phyloP scores from a whole-genome alignment of 169 alveolate species.

The Babesia ovata region DNA sequence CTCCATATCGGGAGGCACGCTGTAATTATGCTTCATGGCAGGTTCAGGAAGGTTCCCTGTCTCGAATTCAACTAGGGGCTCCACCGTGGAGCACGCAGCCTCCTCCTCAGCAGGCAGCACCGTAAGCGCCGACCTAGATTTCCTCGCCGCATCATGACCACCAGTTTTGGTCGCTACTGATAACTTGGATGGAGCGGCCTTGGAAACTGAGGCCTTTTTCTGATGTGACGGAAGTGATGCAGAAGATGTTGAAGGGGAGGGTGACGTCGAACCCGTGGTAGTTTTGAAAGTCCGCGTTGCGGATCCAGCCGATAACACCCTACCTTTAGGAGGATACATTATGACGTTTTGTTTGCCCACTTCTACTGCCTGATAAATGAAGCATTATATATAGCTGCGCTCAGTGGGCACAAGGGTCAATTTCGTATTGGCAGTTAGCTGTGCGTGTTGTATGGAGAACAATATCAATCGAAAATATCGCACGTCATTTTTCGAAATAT shows the following conservation, averaged over 20 bases:
- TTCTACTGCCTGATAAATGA: too few relatives aligned
- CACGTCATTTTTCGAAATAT: too few relatives aligned
- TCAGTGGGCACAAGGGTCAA: too few relatives aligned
- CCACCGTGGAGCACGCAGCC: constrained; percentile 8
- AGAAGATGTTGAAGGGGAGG: neutral
- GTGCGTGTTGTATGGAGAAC: too few relatives aligned
- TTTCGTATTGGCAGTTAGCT: too few relatives aligned
- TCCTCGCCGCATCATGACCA: too few relatives aligned
- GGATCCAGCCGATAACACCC: neutral
- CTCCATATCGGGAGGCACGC: neutral
- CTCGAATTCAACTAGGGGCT: constrained; percentile 4
- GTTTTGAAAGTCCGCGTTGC: constrained; percentile 2
- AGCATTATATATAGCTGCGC: too few relatives aligned
- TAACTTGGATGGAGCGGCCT: neutral
- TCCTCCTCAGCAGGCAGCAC: constrained; percentile 5
- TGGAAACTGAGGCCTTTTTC: neutral
- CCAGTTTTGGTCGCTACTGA: too few relatives aligned
- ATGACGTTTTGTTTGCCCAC: neutral
- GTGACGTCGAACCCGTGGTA: neutral
- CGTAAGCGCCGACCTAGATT: neutral
- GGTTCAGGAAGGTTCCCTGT: neutral
- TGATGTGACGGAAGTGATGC: neutral
- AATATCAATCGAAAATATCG: too few relatives aligned
- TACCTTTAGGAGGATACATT: constrained; percentile 1
- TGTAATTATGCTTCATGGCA: neutral